Conservation (phyloP, 768 basidiomycete species). For the Kwoniella botswanensis region DNA sequence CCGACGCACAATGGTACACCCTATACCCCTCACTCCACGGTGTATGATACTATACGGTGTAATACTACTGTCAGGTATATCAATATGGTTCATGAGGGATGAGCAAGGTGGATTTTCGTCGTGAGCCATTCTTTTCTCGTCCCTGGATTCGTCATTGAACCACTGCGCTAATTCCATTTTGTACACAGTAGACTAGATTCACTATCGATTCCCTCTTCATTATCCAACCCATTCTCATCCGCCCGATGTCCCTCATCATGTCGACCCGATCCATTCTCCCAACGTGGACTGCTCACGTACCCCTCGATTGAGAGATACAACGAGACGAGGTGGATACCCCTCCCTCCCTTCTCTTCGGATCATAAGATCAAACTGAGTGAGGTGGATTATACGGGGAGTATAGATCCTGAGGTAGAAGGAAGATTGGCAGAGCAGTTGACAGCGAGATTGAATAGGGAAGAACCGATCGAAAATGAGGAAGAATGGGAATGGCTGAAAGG, state of each 20-base stretch:
- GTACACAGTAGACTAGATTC: constrained; percentile 5
- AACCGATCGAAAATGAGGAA: constrained; percentile 11
- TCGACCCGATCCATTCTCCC: constrained; percentile 30
- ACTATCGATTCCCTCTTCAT: not conserved
- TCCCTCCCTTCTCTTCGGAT: constrained; percentile 4
- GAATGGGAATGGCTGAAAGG: constrained; percentile 25
- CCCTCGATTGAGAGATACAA: constrained; percentile 12
- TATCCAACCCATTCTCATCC: not conserved
- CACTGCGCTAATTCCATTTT: too few species aligned
- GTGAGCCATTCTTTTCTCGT: too few species aligned
- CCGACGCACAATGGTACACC: not conserved
- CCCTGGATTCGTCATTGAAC: too few species aligned
- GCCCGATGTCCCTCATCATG: constrained; percentile 8
- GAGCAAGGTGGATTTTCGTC: not conserved
- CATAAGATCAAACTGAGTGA: not conserved
- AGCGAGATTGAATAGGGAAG: constrained; percentile 9
- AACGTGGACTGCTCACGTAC: constrained; percentile 34
- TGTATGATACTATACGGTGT: not conserved
- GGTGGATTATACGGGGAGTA: not conserved
- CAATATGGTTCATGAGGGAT: not conserved
- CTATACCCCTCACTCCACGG: constrained; percentile 1
- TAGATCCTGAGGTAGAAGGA: not conserved
- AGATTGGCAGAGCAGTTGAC: not conserved
- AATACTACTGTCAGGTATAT: not conserved
- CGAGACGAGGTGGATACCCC: constrained; percentile 40